Evolutionary conservation across 352 stramenopile genomes (phyloP), one percentile per base, ranked within the genome.

Genomic region (Pythium dissotocum): DNA sequence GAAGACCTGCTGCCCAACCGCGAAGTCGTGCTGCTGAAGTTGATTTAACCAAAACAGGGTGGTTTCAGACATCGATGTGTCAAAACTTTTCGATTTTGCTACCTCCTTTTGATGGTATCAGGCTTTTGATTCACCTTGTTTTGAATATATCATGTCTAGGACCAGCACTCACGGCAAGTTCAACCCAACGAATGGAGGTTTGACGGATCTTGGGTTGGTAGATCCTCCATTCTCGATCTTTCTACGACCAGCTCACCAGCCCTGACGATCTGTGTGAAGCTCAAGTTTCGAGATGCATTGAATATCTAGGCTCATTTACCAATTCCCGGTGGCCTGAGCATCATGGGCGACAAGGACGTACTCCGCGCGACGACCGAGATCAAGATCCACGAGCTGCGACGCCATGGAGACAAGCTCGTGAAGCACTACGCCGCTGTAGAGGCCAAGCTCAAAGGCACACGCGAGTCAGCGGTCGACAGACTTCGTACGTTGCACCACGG

Each of bases 331-430:
- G 1, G 24, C 7, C 5, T 55, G 13, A 24, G 6, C 16, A 63
- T 3, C 1, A 69, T 69, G 63, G 55, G 21, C n/a, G 63, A 63
- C 16, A 58, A 61, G 32, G 63, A 83, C 13, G 69, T 85, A 48
- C 69, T 85, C 48, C 76, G 76, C 64, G 46, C 74, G 55, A 80
- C 76, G 59, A 85, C 78, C 18, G 69, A 82, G 53, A 77, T 83
- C 67, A 86, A 86, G 74, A 63, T 86, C 40, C 55, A 69, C 18
- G 78, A 86, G 36, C 72, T 86, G 26, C 74, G 72, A 33, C 78
- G 78, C 52, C 71, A 86, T 59, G 76, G 83, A 26, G 68, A 63
- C 32, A 77, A 82, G 70, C 65, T 83, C 16, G 62, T 79, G 58
- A 57, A 58, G 10, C 72, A 79, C 64, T 86, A 86, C 72, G 61